Evolutionary conservation across 352 stramenopile genomes (phyloP), one percentile per base, ranked within the genome.

Genomic region (Pythium dissimile): DNA sequence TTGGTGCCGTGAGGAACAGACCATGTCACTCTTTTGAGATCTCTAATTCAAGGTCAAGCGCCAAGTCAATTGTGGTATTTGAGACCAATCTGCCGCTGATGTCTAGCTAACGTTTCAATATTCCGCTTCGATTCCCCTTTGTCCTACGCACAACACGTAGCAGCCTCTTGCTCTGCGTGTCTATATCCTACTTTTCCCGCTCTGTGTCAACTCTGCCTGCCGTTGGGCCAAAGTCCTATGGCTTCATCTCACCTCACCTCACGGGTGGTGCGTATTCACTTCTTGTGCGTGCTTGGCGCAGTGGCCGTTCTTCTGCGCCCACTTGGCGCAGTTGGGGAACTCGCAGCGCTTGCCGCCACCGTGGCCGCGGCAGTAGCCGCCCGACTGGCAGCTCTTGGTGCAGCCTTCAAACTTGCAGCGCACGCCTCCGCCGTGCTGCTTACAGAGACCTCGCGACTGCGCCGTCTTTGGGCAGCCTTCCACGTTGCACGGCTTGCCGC

Each of bases 211-310:
- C n/a, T n/a, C n/a, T n/a, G n/a, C n/a, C n/a, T n/a, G n/a, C n/a
- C n/a, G n/a, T n/a, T n/a, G n/a, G n/a, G n/a, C n/a, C n/a, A n/a
- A n/a, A n/a, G n/a, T n/a, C n/a, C n/a, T n/a, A n/a, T n/a, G n/a
- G n/a, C n/a, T n/a, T n/a, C n/a, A 41, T n/a, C 34, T 16, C 34
- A 20, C 20, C 34, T 12, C 16, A 8, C 1, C 10, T 53, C 18
- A 60, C 11, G 53, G 53, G 53, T 54, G 44, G 34, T 43, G 39
- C 44, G 83, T 74, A 27, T 78, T 78, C 46, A 94, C 79, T 64
- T 94, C 84, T 55, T 94, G 84, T 50, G 84, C 84, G 63, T 94
- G 84, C 58, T 94, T 94, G 43, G 84, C 84, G 59, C 84, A 94
- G 56, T 92, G 82, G 28, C 83, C 84, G 47, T 92, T 92, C 66